phyloP scores from a whole-genome alignment of 768 basidiomycete species.

The Harrya chromipes region DNA sequence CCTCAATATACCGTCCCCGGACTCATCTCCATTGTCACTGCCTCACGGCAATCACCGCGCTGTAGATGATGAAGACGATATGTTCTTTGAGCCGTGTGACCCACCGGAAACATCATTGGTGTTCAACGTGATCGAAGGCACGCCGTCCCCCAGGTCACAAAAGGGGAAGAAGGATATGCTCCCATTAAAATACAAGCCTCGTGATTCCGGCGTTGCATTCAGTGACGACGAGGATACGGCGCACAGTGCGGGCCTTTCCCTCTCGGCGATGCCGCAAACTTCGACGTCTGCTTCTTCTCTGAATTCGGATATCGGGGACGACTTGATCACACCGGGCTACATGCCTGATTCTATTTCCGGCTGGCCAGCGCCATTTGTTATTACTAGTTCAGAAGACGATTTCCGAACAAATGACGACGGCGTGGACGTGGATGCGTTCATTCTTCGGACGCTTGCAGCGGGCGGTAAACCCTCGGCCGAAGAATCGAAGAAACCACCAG shows the following conservation, averaged over 20 bases:
- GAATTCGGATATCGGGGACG: conserved; percentile 55
- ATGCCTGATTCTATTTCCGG: conserved; percentile 52
- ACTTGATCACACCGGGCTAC: conserved; percentile 66
- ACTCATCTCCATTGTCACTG: conserved; percentile 44
- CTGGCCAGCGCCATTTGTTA: conserved; percentile 53
- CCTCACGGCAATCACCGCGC: conserved; percentile 29
- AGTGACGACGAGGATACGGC: conserved; percentile 54
- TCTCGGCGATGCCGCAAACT: conserved; percentile 47
- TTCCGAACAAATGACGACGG: conserved; percentile 23
- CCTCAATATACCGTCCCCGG: conserved; percentile 43
- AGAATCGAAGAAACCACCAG: conserved; percentile 61
- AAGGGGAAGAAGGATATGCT: conserved; percentile 35
- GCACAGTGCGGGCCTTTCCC: conserved; percentile 15
- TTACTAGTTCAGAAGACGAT: conserved; percentile 42
- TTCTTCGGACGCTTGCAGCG: conserved; percentile 61
- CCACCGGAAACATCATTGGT: conserved; percentile 52
- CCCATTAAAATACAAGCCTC: conserved; percentile 67
- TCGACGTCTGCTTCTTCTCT: conserved; percentile 65
- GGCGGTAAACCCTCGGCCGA: conserved; percentile 48
- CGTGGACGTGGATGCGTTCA: conserved; percentile 66
- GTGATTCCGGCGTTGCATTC: conserved; percentile 62
- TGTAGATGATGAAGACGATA: conserved; percentile 48
- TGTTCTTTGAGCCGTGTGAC: conserved; percentile 48
- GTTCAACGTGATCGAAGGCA: conserved; percentile 52
- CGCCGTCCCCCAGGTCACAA: conserved; percentile 53